Base-by-base conservation (phyloP, 2,329 filamentous ascomycete species). In the Chaetomium globosum region DNA sequence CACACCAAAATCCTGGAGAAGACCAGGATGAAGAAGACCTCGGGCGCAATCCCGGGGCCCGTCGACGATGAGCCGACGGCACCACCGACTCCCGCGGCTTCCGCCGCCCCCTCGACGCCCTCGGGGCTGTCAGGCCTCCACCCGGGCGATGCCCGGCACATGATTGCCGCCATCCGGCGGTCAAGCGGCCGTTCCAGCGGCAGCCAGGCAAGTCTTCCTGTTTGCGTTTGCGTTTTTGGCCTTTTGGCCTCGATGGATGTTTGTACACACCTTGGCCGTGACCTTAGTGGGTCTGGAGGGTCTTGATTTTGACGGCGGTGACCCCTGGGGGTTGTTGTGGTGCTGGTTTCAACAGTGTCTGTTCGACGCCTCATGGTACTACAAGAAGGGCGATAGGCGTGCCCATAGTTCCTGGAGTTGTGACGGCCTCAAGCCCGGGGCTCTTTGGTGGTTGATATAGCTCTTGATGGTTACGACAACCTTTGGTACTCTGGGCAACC, bases 81-180 rank as follows among this genome's bases (percentile, higher is more conserved):
- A 16, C n/a, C 2, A 28, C 48, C 48, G 1, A 21, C 48, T 51
- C 21, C 39, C 39, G 16, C 48, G 48, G 48, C 23, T 26, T 16
- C 48, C 8, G 48, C 48, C n/a, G 48, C 26, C 26, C 56, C 56
- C 6, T 60, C 48, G 23, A 54, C 23, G 12, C 59, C 59, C 28
- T 13, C 7, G 36, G 36, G 4, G 19, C 36, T 55, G 23, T 8
- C 59, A 2, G 6, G 13, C 12, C 43, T 57, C 4, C 23, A 48
- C 26, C 48, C 31, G 9, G 54, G 48, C 7, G 61, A 59, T 28
- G 54, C 61, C 10, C 46, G 61, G 3, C 31, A 59, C 13, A 16
- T 7, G 31, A 63, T 59, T 23, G n/a, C 26, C 5, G 26, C n/a
- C 2, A 26, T 59, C 26, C 33, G 21, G 31, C 39, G 54, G 33